Evolutionary conservation across 23 red algal genomes (phyloP), one percentile per base, ranked within the genome.

Genomic region (Pyropia yezoensis): DNA sequence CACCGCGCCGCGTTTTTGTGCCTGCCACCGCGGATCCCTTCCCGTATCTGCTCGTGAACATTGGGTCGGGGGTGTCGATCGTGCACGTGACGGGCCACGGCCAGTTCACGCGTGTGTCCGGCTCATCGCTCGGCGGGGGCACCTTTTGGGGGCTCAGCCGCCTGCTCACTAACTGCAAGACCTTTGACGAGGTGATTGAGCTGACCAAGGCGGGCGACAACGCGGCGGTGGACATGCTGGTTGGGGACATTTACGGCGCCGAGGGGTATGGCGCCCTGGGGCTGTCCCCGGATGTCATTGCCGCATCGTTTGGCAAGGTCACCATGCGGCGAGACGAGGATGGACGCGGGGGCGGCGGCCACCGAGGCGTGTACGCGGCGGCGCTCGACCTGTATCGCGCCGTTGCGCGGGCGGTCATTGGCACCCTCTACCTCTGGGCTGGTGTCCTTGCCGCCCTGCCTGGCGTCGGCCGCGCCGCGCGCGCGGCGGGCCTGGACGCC

Each of bases 61-160:
- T 96, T 65, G 91, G 91, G 53, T 74, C 65, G 39, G 91, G 91
- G 0, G 91, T 96, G 21, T 86, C 78, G 64, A 88, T 96, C 52
- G 78, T 96, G 7, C 81, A 89, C 49, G 91, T 96, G 4, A 88
- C 78, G 27, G 91, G 75, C 21, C 78, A 72, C 49, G 78, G 65
- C 29, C 29, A 59, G 27, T 96, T 73, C 77, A 76, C 83, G 57
- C 83, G 91, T 39, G 83, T 96, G 22, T 89, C 84, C 59, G 91
- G 91, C 19, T 78, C 77, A 16, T 68, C 83, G 22, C 70, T 96
- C 20, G 82, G 91, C 22, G 91, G 91, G 27, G 91, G 91, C 23
- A 96, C 91, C 3, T 96, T 96, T 62, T 96, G 91, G 91, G 91
- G 91, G 14, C 82, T 96, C 14, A 79, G 83, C 39, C 84, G 91